A percentile compares a stretch with the other conserved stretches of the same genome.
Conservation (phyloP, 352 stramenopile genomes). For the Porosira glacialis region DNA sequence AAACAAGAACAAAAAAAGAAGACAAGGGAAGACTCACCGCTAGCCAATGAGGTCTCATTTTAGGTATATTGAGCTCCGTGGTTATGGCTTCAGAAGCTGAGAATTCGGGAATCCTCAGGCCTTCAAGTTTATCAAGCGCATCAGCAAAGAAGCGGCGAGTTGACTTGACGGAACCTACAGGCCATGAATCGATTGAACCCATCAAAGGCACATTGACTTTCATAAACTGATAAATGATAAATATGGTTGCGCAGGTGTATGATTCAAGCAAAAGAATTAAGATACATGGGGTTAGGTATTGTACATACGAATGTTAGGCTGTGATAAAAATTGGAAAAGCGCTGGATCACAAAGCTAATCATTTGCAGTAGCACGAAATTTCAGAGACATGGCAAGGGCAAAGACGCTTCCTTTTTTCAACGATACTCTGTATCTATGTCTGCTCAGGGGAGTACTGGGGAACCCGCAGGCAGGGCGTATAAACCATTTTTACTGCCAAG, state of each 20-base stretch:
- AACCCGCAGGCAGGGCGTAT: no score
- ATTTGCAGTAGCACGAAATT: no score
- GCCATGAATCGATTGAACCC: conserved; percentile 70
- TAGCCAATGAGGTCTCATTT: conserved; percentile 77
- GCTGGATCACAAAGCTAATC: no score
- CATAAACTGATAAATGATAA: conserved; percentile 73
- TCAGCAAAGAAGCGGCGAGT: conserved; percentile 64
- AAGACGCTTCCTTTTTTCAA: no score
- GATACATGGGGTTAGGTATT: neutral
- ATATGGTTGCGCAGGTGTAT: neutral
- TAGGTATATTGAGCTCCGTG: conserved; percentile 51
- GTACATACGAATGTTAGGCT: no score
- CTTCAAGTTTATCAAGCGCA: conserved; percentile 58
- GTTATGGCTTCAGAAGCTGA: conserved; percentile 42
- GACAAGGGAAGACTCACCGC: no score
- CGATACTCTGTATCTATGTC: no score
- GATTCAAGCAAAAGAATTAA: conserved; percentile 10
- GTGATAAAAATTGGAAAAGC: no score
- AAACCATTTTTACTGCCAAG: no score
- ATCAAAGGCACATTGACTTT: conserved; percentile 74
- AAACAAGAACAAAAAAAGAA: no score
- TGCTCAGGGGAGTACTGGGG: no score
- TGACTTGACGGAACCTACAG: conserved; percentile 31
- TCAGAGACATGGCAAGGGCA: no score
- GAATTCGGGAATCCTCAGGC: conserved; percentile 53